phyloP scores from a whole-genome alignment of 225 moss, liverwort and hornwort genomes.

The Pseudisothecium myosuroides region DNA sequence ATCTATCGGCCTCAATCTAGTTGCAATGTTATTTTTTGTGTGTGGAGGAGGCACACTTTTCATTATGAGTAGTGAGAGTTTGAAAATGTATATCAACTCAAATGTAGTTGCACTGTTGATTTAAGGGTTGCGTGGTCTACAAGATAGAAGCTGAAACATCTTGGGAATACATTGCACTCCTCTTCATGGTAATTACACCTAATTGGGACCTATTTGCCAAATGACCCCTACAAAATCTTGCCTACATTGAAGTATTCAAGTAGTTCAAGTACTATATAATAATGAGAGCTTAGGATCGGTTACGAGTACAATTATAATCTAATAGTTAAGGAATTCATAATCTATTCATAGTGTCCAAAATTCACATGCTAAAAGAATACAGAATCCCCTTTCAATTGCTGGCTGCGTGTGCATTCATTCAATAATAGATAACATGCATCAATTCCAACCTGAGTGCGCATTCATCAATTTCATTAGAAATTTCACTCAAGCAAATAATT shows the following conservation, averaged over 20 bases:
- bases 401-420: not conserved
- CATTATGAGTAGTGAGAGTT: not conserved
- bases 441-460: not conserved
- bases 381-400: not conserved
- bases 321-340: not conserved
- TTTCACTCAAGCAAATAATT: not conserved
- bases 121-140: rapidly evolving
- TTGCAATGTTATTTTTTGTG: not conserved
- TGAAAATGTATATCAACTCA: not conserved
- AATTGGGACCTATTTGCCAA: not conserved
- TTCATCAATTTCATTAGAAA: not conserved
- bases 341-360: not conserved
- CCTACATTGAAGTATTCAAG: not conserved
- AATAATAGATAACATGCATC: not conserved
- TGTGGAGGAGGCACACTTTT: too few species aligned
- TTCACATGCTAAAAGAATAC: not conserved
- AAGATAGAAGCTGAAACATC: not conserved
- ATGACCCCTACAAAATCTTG: not conserved
- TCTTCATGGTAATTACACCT: not conserved
- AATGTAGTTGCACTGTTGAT: not conserved
- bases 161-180: not conserved
- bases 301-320: not conserved
- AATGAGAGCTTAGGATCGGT: too few species aligned
- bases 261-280: too few species aligned
- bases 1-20: not conserved